phyloP scores from a whole-genome alignment of 768 basidiomycete species.

The Candolleomyces aberdarensis region DNA sequence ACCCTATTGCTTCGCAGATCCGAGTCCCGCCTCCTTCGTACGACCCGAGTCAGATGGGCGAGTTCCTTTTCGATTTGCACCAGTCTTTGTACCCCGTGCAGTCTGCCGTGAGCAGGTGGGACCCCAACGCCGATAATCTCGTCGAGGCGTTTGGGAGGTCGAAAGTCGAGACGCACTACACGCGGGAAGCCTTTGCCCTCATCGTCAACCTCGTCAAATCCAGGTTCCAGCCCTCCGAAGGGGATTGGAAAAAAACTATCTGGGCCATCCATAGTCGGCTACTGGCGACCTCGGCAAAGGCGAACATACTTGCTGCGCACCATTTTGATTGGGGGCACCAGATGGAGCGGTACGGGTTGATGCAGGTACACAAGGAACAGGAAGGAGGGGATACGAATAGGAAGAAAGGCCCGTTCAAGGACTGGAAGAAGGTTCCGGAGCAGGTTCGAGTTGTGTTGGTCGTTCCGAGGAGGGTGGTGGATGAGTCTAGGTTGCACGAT shows the following conservation, averaged over 20 bases:
- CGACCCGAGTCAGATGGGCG: conserved; percentile 28
- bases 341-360: conserved; percentile 37
- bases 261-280: conserved; percentile 25
- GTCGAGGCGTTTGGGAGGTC: not conserved
- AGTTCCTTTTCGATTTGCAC: conserved; percentile 37
- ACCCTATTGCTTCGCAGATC: conserved; percentile 11
- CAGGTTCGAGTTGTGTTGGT: conserved; percentile 31
- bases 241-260: conserved; percentile 44
- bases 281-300: not conserved
- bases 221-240: conserved; percentile 18
- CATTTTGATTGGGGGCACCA: conserved; percentile 48
- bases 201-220: conserved; percentile 40
- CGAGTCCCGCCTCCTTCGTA: conserved; percentile 12
- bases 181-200: conserved; percentile 43
- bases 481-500: conserved; percentile 14
- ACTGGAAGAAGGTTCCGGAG: conserved; percentile 29
- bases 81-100: conserved; percentile 34
- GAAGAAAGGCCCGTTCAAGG: conserved; percentile 16
- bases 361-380: too few species aligned
- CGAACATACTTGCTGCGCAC: conserved; percentile 21
- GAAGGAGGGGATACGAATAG: not conserved
- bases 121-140: conserved; percentile 1
- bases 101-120: conserved; percentile 11
- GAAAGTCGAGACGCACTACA: conserved; percentile 35
- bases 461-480: conserved; percentile 27